Conservation (phyloP, 2,329 filamentous ascomycete genomes). For the Penicillium sp. region DNA sequence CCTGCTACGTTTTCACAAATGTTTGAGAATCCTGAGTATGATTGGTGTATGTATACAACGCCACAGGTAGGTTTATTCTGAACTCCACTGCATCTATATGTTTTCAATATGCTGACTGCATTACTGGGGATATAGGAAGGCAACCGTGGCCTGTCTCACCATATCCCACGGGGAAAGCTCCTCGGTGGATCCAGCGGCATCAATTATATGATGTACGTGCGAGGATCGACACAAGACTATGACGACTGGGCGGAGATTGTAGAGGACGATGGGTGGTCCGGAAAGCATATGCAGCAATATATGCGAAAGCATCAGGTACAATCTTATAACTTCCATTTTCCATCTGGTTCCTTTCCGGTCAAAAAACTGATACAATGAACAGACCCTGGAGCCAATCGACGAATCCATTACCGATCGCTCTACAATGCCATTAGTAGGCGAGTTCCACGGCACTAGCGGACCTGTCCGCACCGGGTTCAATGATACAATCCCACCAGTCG, state of each 20-base stretch:
- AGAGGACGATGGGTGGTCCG: slow-evolving; percentile 30
- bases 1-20: slow-evolving; percentile 24
- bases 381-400: slow-evolving; percentile 32
- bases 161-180: slow-evolving; percentile 32
- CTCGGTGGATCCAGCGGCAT: slow-evolving; percentile 37
- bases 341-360: not conserved
- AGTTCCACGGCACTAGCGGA: slow-evolving; percentile 16
- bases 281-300: slow-evolving; percentile 19
- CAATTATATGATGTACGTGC: slow-evolving; percentile 47
- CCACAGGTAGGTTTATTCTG: slow-evolving; percentile 22
- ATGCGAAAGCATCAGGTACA: slow-evolving; percentile 24
- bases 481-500: slow-evolving; percentile 14
- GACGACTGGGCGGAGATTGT: slow-evolving; percentile 34
- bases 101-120: not conserved
- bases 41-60: slow-evolving; percentile 34
- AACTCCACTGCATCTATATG: not conserved
- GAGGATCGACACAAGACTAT: slow-evolving; percentile 29
- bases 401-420: slow-evolving; percentile 18
- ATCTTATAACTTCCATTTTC: not conserved
- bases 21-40: slow-evolving; percentile 35
- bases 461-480: slow-evolving; percentile 18
- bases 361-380: not conserved
- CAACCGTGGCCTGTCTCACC: slow-evolving; percentile 18
- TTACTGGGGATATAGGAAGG: slow-evolving; percentile 14
- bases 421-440: slow-evolving; percentile 15